Conservation (phyloP, 2,329 filamentous ascomycete species). For the Neonectria faginata region DNA sequence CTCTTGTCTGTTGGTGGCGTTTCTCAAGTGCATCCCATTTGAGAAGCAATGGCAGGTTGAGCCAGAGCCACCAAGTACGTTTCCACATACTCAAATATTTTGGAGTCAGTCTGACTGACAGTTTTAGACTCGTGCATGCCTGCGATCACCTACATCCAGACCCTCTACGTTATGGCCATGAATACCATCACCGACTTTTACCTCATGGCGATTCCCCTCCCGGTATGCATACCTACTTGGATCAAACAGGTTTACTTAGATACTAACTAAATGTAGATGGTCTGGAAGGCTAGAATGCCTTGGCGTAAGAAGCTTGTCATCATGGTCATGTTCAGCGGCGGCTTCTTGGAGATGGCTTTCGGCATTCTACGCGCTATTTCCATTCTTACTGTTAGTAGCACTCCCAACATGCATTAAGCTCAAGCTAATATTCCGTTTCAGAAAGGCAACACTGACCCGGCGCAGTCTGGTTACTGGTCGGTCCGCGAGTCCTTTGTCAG, state of each 20-base stretch:
- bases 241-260: not conserved
- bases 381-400: not conserved
- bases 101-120: not conserved
- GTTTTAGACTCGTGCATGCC: not conserved
- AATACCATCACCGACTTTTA: not conserved
- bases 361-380: not conserved
- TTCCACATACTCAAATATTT: not conserved
- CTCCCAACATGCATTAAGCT: not conserved
- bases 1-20: constrained; percentile 22
- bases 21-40: constrained; percentile 28
- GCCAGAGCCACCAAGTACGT: constrained; percentile 15
- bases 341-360: not conserved
- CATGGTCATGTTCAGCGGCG: not conserved
- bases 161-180: not conserved
- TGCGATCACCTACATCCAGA: not conserved
- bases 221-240: not conserved
- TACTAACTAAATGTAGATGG: not conserved
- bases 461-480: constrained; percentile 30
- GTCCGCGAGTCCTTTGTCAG: constrained; percentile 30
- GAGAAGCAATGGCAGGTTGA: constrained; percentile 27
- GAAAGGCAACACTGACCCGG: constrained; percentile 30
- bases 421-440: not conserved
- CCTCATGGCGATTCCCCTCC: not conserved
- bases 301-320: not conserved
- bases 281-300: not conserved